Evolutionary conservation across 2,329 filamentous ascomycete genomes (phyloP), one percentile per base, ranked within the genome.

Genomic region (Paracoccidioides brasiliensis): DNA sequence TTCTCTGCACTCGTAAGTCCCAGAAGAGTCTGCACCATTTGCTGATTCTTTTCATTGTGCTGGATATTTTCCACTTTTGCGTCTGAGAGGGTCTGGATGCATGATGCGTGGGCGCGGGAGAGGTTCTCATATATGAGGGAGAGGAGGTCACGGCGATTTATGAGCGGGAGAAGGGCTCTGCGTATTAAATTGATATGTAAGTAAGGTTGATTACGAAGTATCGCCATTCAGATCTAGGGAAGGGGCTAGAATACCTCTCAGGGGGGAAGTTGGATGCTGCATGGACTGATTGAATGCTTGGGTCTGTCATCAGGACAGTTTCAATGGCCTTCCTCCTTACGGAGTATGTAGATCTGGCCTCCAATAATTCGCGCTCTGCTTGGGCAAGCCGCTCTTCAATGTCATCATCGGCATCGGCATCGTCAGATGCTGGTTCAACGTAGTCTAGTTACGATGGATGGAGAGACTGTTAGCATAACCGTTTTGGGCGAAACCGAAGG

Each of bases 261-360:
- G 83, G 75, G 46, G 80, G 79, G 2, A 81, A 80, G 15, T 81
- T 77, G 10, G 79, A 80, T 45, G 82, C 82, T 57, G 80, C 74
- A 67, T 94, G 87, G 42, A 91, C 82, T 5, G 88, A 85, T 64
- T 86, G 88, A 56, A 94, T 74, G 43, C 87, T 82, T 6, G 89
- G 88, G 63, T 88, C 85, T 56, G 83, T 83, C 62, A 82, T 81
- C 61, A 93, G 70, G 54, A 88, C 81, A 49, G 78, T 82, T 58
- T 86, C 81, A 28, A 84, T 76, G 28, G 87, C 82, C 58, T 82
- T 82, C 66, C 84, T 84, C 59, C 82, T 82, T 55, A 91, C 75
- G 43, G 81, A 77, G 69, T 88, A 87, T 56, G 78, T 77, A 55
- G 86, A 83, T 64, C 83, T 82, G 32, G 86, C 81, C 62, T 88